Percentiles rank a stretch among this genome's conserved stretches.
phyloP scores from a whole-genome alignment of 257 asterid genomes.

The Solanum corneliomulleri region DNA sequence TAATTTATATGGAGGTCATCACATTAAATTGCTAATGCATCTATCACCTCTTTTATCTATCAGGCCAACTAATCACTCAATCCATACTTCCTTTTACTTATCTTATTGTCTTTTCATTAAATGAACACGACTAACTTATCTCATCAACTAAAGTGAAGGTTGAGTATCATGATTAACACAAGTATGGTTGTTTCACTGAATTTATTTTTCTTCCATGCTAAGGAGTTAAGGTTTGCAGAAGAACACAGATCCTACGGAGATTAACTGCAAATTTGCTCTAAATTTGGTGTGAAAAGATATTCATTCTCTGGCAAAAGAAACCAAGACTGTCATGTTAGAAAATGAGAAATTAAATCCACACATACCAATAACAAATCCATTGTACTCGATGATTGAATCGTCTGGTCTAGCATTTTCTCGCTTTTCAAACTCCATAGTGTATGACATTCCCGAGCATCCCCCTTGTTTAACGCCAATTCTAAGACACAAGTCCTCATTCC shows the following conservation, averaged over 20 bases:
- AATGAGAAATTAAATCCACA: background rate
- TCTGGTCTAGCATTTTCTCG: conserved; percentile 63
- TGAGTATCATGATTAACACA: background rate
- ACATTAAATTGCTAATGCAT: background rate
- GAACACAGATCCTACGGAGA: background rate
- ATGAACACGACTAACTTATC: background rate
- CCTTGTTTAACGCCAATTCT: conserved; percentile 98
- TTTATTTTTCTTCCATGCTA: background rate
- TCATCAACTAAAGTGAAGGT: background rate
- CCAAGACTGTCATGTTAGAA: background rate
- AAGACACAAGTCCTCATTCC: conserved; percentile 56
- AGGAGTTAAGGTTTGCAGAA: background rate
- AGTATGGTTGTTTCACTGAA: background rate
- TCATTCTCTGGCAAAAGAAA: background rate
- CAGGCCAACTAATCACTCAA: background rate
- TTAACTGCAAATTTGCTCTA: background rate
- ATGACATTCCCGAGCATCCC: conserved; percentile 97
- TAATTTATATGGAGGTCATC: background rate
- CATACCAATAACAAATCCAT: conserved; percentile 77
- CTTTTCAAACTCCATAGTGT: conserved; percentile 90
- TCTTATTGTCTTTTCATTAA: background rate
- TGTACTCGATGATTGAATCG: conserved; percentile 77
- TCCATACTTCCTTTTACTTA: background rate
- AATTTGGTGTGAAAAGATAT: background rate
- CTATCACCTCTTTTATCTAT: background rate